Evolutionary conservation across 1,139 yeast genomes (phyloP).

Genomic region (Saccharomyces pastorianus): DNA sequence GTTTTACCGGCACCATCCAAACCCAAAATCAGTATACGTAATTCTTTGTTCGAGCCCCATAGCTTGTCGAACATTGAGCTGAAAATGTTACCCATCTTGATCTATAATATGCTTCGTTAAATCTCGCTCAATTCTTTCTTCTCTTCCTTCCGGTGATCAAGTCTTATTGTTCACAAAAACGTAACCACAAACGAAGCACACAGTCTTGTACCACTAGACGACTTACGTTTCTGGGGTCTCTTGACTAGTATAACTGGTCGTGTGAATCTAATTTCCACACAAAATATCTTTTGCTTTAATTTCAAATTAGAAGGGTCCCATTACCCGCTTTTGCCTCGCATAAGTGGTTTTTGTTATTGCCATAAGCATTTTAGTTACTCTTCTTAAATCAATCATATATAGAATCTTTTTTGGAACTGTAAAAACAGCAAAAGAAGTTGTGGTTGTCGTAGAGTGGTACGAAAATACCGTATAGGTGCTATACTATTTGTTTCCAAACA

Average conservation of each 20-base stretch:
- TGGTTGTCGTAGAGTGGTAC: background rate
- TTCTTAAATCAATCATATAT: background rate
- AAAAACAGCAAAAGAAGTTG: background rate
- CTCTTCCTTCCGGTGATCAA: background rate
- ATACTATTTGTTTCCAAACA: background rate
- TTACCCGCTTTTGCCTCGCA: background rate
- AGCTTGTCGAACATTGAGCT: slow-evolving; percentile 77
- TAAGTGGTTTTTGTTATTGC: background rate
- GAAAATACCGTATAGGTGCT: background rate
- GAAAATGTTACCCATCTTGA: slow-evolving; percentile 69
- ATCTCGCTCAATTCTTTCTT: background rate
- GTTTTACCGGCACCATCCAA: slow-evolving; percentile 98
- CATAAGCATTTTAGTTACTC: background rate
- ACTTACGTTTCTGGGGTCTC: background rate
- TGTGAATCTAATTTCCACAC: background rate
- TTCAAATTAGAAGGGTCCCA: background rate
- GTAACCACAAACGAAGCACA: background rate
- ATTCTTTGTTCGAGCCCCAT: slow-evolving; percentile 88
- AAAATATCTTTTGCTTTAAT: background rate
- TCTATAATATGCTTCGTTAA: background rate
- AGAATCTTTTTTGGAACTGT: background rate
- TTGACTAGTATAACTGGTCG: background rate
- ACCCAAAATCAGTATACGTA: slow-evolving; percentile 84
- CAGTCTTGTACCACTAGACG: background rate
- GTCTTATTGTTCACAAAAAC: background rate